Evolutionary conservation across 2,329 filamentous ascomycete species (phyloP).

Genomic region (Amylocarpus encephaloides): DNA sequence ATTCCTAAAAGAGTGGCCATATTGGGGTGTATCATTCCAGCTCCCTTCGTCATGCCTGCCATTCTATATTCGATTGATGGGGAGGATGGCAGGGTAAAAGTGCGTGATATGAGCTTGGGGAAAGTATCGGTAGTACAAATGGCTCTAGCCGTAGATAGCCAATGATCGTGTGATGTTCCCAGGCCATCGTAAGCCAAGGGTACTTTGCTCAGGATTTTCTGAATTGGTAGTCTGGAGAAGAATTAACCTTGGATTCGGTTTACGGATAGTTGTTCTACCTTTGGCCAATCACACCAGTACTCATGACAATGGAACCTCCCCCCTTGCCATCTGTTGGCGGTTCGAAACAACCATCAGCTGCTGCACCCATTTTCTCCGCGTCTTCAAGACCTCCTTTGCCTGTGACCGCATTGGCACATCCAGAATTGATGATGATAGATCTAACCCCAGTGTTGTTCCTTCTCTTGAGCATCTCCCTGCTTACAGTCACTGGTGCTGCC

Average conservation of each 20-base stretch:
- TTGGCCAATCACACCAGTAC: slow-evolving; percentile 95
- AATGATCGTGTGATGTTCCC: slow-evolving; percentile 72
- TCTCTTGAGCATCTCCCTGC: slow-evolving; percentile 61
- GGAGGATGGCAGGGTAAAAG: slow-evolving; percentile 78
- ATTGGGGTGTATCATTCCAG: slow-evolving; percentile 98
- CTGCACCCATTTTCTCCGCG: slow-evolving; percentile 73
- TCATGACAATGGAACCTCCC: slow-evolving; percentile 85
- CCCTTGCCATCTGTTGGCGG: slow-evolving; percentile 39
- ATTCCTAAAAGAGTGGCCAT: slow-evolving; percentile 95
- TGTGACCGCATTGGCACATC: slow-evolving; percentile 95
- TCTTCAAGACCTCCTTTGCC: slow-evolving; percentile 85
- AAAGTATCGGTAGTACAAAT: slow-evolving; percentile 99
- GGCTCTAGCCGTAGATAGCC: slow-evolving; percentile 78
- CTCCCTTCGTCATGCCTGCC: slow-evolving; percentile 94
- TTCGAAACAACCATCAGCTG: slow-evolving; percentile 64
- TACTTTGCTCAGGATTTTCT: slow-evolving; percentile 80
- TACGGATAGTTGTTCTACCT: slow-evolving; percentile 41
- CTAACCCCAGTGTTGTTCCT: slow-evolving; percentile 64
- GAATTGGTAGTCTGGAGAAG: slow-evolving; percentile 65
- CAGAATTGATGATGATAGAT: slow-evolving; percentile 87
- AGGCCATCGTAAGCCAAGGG: slow-evolving; percentile 68
- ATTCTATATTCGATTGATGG: slow-evolving; percentile 71
- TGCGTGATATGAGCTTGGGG: slow-evolving; percentile 83
- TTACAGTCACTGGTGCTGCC: slow-evolving; percentile 87
- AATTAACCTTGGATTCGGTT: slow-evolving; percentile 8